Evolutionary conservation across 148 eudicot genomes (phyloP).

Genomic region (Fagopyrum homotropicum): DNA sequence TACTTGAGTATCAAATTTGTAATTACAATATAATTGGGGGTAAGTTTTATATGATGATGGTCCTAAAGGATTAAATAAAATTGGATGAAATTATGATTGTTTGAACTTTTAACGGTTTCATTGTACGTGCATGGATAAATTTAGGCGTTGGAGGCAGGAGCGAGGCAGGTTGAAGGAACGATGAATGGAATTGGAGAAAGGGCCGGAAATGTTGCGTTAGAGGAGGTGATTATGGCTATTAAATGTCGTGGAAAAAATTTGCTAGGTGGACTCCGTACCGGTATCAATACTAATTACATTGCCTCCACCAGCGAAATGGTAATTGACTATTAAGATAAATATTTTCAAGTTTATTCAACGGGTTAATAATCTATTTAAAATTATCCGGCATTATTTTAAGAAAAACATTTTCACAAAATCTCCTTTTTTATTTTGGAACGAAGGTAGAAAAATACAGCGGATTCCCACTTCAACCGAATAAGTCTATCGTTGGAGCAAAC

Average conservation of each 20-base stretch:
- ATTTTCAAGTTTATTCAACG: too few relatives aligned
- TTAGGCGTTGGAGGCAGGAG: neutral
- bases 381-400: too few relatives aligned
- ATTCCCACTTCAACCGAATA: neutral
- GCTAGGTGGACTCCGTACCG: neutral
- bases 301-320: neutral
- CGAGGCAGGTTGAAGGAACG: constrained; percentile 3
- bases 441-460: constrained; percentile 5
- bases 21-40: too few relatives aligned
- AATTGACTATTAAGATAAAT: neutral
- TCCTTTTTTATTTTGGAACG: too few relatives aligned
- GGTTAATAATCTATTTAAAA: too few relatives aligned
- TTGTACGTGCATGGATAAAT: too few relatives aligned
- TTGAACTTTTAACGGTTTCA: too few relatives aligned
- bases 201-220: constrained; percentile 1
- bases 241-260: neutral
- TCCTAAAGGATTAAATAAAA: too few relatives aligned
- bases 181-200: constrained; percentile 7
- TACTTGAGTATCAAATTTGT: too few relatives aligned
- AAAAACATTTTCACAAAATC: too few relatives aligned
- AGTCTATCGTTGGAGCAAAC: constrained; percentile 3
- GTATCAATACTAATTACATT: neutral
- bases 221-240: neutral
- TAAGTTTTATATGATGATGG: too few relatives aligned
- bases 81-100: too few relatives aligned